Base-by-base conservation (phyloP, 176 grass and related monocot genomes). In the Rhynchospora tenuis region DNA sequence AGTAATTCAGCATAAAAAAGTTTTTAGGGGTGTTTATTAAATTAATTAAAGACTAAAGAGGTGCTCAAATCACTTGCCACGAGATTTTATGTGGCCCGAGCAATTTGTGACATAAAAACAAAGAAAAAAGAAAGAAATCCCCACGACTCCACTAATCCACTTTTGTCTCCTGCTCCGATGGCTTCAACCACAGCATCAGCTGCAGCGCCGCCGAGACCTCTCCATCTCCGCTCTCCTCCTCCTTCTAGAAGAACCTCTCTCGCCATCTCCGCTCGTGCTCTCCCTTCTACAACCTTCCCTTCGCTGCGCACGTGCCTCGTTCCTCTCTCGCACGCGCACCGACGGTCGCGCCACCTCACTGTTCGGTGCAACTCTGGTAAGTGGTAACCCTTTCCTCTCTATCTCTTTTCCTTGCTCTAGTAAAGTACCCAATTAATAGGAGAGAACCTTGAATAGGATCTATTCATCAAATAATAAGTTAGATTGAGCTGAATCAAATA, bases 301-400 rank as follows among this genome's bases (percentile, higher is more conserved):
- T 9, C 58, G 47, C 7, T 14, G 73, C 86, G 86, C 45, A 81
- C 86, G 65, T 19, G 61, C 62, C 7, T 85, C 15, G 29, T 48
- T 58, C 86, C 52, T 45, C 44, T 57, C 9, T 58, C 42, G 73
- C 81, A 12, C 64, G 10, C 59, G 19, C 22, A 38, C 26, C 6
- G 26, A 5, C 52, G 64, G 42, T 44, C 63, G 12, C 45, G 65
- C 7, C 78, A 66, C 6, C 82, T 89, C 54, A 55, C 90, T 28
- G 71, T 84, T 14, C 89, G 95, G 59, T 90, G 95, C 84, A 87
- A 85, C 27, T 93, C 92, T 17, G 82, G 88, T 89, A 79, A 59
- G 90, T 17, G 78, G 84, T 89, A 79, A 59, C 20, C 45, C 20
- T 6, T 1, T 51, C 4, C 22, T 26, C 1, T 26, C 45, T 51